Evolutionary conservation across 495 filamentous ascomycete genomes (phyloP).

Genomic region (Tuber brumale): DNA sequence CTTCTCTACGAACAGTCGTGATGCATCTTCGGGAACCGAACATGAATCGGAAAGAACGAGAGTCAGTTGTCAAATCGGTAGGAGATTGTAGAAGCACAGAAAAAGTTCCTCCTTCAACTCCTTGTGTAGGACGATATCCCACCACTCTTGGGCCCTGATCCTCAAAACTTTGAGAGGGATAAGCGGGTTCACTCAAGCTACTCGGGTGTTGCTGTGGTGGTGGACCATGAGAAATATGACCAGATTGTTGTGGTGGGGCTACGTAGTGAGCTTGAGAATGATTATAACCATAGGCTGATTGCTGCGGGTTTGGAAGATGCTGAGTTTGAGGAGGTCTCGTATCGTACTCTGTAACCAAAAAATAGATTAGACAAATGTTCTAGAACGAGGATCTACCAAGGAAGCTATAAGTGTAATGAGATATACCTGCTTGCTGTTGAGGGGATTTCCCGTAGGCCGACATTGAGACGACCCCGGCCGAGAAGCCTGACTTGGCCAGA

Average conservation of each 20-base stretch:
- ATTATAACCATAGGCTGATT: constrained; percentile 38
- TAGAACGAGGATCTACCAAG: constrained; percentile 2
- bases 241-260: constrained; percentile 26
- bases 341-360: constrained; percentile 46
- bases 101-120: constrained; percentile 61
- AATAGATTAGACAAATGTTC: constrained; percentile 14
- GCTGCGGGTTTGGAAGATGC: constrained; percentile 39
- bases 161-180: constrained; percentile 46
- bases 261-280: constrained; percentile 35
- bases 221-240: constrained; percentile 29
- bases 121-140: constrained; percentile 61
- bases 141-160: constrained; percentile 57
- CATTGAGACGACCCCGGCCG: constrained; percentile 49
- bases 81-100: constrained; percentile 65
- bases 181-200: constrained; percentile 34
- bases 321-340: constrained; percentile 45
- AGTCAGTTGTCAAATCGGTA: constrained; percentile 59
- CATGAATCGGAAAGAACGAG: constrained; percentile 57
- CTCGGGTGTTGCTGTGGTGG: constrained; percentile 34
- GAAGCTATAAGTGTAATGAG: constrained; percentile 30
- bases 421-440: constrained; percentile 48
- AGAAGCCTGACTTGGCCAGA: constrained; percentile 44
- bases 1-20: constrained; percentile 57
- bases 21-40: constrained; percentile 67
- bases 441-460: constrained; percentile 52